Evolutionary conservation across 176 grass and related monocot genomes (phyloP), one percentile per base, ranked within the genome.

Genomic region (Hyparrhenia diplandra): DNA sequence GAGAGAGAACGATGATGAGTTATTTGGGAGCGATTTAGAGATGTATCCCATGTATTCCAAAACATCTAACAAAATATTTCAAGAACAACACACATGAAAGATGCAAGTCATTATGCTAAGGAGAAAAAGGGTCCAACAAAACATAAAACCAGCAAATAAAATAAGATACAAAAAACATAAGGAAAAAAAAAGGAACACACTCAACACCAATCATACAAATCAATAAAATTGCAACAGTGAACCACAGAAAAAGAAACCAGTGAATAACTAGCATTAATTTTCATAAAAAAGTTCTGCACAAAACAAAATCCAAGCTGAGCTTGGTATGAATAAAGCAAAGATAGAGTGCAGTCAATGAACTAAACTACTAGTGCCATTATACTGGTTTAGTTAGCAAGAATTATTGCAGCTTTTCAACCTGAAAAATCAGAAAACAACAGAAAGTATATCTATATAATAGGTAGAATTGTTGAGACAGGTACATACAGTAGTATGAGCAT

Each of bases 401-500:
- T 43, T 78, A 20, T 14, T 74, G 11, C 29, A 75, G 52, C n/a
- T 35, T 43, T 42, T 71, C 34, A 46, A 71, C 14, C 34, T 47
- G 7, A 25, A 66, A 81, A 72, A 18, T 39, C 31, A 32, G 39
- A 60, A 87, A 77, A 41, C 2, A 45, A 64, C 16, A 65, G 16
- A 37, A 67, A 83, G 1, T 54, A 67, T 68, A 64, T 57, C 20
- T n/a, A 64, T 77, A 83, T 24, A 21, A 64, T 61, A 45, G 37
- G 45, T 63, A 67, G 63, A 81, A 71, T 5, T 49, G 47, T 54
- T 59, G 62, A 61, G n/a, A 64, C 61, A 18, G 76, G 47, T 54
- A 91, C 92, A 62, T 94, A 97, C 95, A 61, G 86, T 94, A 40
- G 61, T 87, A 68, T 97, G 92, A 47, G 95, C 80, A 85, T 97